Percentiles rank a stretch among this genome's conserved stretches.
These are phyloP conservation scores for Fusarium nodosum DNA, from an alignment of 2,329 filamentous ascomycete genomes.

Conservation along the genomic window DNA sequence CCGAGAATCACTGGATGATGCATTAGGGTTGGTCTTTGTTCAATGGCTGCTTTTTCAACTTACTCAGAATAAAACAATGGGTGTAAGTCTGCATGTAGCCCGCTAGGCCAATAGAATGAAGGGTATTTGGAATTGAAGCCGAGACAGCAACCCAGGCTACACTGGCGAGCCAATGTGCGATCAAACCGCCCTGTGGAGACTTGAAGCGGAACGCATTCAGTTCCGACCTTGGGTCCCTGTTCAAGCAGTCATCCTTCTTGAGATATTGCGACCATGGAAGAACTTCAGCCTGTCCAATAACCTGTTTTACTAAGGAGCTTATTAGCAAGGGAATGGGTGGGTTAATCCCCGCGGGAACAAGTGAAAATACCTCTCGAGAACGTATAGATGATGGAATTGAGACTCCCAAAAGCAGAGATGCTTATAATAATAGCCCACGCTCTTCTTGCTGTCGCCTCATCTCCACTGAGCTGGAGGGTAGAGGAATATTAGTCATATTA, in stretches of 20 bases:
- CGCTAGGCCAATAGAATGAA: not conserved
- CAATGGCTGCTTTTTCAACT: no score
- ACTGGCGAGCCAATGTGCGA: not conserved
- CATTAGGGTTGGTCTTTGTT: no score
- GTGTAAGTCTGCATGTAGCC: not conserved
- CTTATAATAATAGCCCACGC: not conserved
- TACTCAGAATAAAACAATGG: not conserved
- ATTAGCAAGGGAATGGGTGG: no score
- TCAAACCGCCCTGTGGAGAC: not conserved
- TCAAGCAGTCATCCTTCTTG: not conserved
- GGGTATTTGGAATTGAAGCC: no score
- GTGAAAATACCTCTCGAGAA: not conserved
- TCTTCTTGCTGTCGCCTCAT: not conserved
- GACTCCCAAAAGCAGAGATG: not conserved
- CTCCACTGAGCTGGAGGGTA: not conserved
- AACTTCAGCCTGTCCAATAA: not conserved
- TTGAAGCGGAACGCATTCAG: not conserved
- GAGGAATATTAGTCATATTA: no score
- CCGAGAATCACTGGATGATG: not conserved
- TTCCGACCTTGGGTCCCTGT: no score
- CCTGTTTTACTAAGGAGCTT: not conserved
- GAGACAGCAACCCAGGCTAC: not conserved
- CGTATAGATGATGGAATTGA: not conserved
- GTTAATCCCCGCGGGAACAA: no score
- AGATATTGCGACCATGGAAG: not conserved